Conservation (phyloP, 2,329 filamentous ascomycete species). For the Plenodomus lindquistii region DNA sequence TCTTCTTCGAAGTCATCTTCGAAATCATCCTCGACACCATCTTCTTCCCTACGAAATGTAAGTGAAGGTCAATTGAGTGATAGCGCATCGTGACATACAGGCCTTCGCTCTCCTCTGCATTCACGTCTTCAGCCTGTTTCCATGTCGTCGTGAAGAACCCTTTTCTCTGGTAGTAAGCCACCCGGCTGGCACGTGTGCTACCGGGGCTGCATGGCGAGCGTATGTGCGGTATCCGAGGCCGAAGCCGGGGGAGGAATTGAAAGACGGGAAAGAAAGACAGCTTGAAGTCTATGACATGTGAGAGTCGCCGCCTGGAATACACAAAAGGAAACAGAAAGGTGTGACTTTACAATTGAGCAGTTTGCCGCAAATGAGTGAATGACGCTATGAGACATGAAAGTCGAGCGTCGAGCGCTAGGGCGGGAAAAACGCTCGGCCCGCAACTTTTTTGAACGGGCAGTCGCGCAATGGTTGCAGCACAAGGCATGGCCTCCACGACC, state of each 20-base stretch:
- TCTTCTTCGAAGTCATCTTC: slow-evolving; percentile 23
- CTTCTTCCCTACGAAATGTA: slow-evolving; percentile 15
- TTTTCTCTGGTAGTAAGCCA: slow-evolving; percentile 42
- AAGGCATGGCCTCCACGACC: not conserved
- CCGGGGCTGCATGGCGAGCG: slow-evolving; percentile 45
- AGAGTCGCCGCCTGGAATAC: not conserved
- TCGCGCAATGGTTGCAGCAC: not conserved
- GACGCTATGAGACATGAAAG: slow-evolving; percentile 8
- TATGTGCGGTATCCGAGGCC: slow-evolving; percentile 50
- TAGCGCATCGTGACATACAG: slow-evolving; percentile 7
- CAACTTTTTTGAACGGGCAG: slow-evolving; percentile 17
- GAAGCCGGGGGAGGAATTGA: slow-evolving; percentile 49
- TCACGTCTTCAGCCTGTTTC: slow-evolving; percentile 22
- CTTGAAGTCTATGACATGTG: slow-evolving; percentile 36
- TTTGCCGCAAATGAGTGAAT: slow-evolving; percentile 7
- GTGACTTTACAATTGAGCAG: not conserved
- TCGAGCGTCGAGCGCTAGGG: slow-evolving; percentile 14
- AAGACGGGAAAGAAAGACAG: slow-evolving; percentile 49
- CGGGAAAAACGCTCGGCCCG: slow-evolving; percentile 30
- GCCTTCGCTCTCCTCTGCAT: slow-evolving; percentile 16
- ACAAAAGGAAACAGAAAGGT: not conserved
- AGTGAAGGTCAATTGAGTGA: slow-evolving; percentile 4
- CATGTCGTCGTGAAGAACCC: slow-evolving; percentile 24
- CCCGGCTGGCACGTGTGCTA: slow-evolving; percentile 50
- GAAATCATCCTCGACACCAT: too few relatives aligned